Base-by-base conservation (phyloP, 768 basidiomycete genomes). In the Coprinopsis marcescibilis region DNA sequence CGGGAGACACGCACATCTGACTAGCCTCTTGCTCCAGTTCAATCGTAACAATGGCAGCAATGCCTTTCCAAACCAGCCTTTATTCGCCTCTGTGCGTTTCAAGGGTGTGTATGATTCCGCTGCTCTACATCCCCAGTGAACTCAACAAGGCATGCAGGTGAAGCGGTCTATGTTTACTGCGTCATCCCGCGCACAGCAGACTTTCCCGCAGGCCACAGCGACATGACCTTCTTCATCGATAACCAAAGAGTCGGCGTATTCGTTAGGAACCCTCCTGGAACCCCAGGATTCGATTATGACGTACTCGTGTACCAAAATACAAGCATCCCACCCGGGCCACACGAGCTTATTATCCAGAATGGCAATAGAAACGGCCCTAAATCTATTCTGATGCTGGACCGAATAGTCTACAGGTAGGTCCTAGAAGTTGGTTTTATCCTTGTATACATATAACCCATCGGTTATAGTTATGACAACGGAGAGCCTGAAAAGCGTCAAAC, bases 151-250 rank as follows among this genome's bases (percentile, higher is more conserved):
- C 15, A 14, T 45, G 20, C 13, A 74, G 72, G 72, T 5, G 62
- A 67, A n/a, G 71, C 72, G 0, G 54, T 76, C 12, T 73, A 73
- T 53, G 67, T 74, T 2, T 71, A 60, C 50, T 70, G 69, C 48
- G 60, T 64, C 20, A 50, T 69, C 11, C 56, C 70, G 0, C 55
- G 60, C 34, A 56, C 60, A 1, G 47, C 41, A 19, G 42, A 26
- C 5, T 29, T 32, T 29, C 64, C 61, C 14, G 51, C 55, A 41
- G 68, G 57, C 14, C 45, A 62, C 55, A 50, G 59, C 55, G 62
- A 71, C 43, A 59, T 73, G 60, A 57, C 56, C 2, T 73, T 73
- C 51, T 58, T 62, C 25, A 57, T 72, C 37, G 71, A 74, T 49
- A 55, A 55, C 20, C 51, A 60, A 15, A 21, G 44, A 11, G 64